Conservation (phyloP, 192 early-diverging fungal genomes). For the Piromyces sp. region DNA sequence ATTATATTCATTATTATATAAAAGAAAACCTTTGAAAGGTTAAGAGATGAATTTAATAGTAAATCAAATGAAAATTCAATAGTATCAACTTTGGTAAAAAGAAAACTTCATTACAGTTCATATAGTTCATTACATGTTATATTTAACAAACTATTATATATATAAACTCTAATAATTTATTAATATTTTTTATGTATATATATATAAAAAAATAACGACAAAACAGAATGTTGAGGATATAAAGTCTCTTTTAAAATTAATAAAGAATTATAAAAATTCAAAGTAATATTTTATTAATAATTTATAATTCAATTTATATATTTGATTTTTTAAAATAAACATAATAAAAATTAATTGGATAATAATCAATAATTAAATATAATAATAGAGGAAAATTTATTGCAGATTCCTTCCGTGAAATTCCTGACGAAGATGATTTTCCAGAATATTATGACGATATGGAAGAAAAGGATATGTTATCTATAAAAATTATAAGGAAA, state of each 20-base stretch:
- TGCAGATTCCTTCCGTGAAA: not conserved
- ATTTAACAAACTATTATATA: no score
- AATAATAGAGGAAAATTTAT: not conserved
- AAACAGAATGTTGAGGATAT: not conserved
- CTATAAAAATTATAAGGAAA: not conserved
- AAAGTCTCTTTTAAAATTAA: not conserved
- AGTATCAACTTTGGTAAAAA: no score
- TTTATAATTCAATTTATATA: no score
- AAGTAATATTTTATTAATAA: not conserved
- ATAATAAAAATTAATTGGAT: no score
- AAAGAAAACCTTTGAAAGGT: not conserved
- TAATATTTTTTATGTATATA: no score
- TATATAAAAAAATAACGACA: no score
- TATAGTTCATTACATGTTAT: no score
- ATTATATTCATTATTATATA: no score
- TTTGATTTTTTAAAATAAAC: no score
- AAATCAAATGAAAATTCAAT: not conserved
- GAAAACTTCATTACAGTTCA: no score
- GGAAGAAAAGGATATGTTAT: not conserved
- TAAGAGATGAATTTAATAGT: not conserved
- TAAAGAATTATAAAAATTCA: not conserved
- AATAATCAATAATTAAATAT: no score
- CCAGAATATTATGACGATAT: not conserved
- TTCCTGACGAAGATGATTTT: not conserved
- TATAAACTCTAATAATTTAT: no score